These are phyloP conservation scores for Exophiala calicioides DNA, from an alignment of 2,329 filamentous ascomycete species.

Conservation along the genomic window DNA sequence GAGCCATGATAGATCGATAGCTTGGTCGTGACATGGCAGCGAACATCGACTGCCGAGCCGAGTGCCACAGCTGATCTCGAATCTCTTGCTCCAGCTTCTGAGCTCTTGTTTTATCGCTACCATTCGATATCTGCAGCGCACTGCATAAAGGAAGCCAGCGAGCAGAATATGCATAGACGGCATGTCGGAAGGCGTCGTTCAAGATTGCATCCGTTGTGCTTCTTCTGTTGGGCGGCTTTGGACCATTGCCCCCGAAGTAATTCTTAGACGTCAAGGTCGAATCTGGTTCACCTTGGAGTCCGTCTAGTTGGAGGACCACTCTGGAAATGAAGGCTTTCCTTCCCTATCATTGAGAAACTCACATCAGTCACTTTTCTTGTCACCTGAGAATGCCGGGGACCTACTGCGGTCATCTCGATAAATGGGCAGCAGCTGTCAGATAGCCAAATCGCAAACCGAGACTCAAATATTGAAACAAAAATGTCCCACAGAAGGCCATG, in stretches of 20 bases:
- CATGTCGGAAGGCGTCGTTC: conserved; percentile 11
- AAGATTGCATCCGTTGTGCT: neutral
- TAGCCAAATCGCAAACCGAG: conserved; percentile 10
- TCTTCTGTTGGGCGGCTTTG: neutral
- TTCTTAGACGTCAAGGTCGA: neutral
- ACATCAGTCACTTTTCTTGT: neutral
- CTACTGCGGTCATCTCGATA: conserved; percentile 3
- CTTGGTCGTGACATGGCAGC: conserved; percentile 5
- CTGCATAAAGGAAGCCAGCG: conserved; percentile 8
- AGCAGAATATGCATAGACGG: conserved; percentile 12
- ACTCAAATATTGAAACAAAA: conserved; percentile 10
- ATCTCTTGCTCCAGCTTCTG: conserved; percentile 7
- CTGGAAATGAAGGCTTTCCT: neutral
- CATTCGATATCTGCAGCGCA: neutral
- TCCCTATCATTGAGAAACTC: neutral
- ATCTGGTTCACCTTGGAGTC: neutral
- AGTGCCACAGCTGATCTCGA: conserved; percentile 4
- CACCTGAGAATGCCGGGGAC: neutral
- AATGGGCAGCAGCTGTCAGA: conserved; percentile 13
- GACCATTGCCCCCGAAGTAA: neutral
- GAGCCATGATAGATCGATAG: conserved; percentile 10
- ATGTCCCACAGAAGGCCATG: conserved; percentile 15
- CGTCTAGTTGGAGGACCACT: conserved; percentile 2
- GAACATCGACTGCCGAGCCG: neutral
- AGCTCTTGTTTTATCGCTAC: neutral